Evolutionary conservation across 2,329 filamentous ascomycete genomes (phyloP), one percentile per base, ranked within the genome.

Genomic region (Thermochaetoides dissita): DNA sequence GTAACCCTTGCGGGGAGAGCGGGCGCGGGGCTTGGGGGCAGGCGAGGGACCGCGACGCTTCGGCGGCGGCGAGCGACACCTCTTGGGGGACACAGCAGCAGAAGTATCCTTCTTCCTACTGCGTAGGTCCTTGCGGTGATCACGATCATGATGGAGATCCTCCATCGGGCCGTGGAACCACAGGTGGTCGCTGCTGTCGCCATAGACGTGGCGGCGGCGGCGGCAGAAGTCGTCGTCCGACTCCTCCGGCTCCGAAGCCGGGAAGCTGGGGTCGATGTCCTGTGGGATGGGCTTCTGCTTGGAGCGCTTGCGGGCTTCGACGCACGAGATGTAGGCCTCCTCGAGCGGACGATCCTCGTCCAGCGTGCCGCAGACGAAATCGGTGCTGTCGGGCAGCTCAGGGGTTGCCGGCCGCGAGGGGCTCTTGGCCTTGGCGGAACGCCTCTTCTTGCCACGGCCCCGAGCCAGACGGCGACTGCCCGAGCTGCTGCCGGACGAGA

Each of bases 281-380:
- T 96, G 91, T n/a, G 91, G 89, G 30, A 89, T 85, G 30, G 76
- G 59, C 48, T 82, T 79, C 46, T 88, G 81, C 64, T 88, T 94
- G 51, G 81, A 79, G 37, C 80, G 80, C 53, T 87, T 81, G 51
- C 84, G 80, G 42, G 84, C 79, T 55, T 88, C 83, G 44, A 93
- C 72, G 53, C 83, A 86, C 2, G 84, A 84, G 43, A 94, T 73
- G 59, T 95, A 98, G 1, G 86, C 89, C 51, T 88, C 86, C 59
- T 98, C 91, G n/a, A 96, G 65, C 3, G 87, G 86, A 36, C 86
- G 79, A 56, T 98, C 91, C 61, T 98, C 91, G 51, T 98, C 91
- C 12, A 98, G 70, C 1, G 91, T 98, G 45, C 91, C 91, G 56
- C 91, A 96, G n/a, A 98, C 91, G 51, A 98, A 98, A 60, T 98